phyloP scores from a whole-genome alignment of 345 rosid genomes.

The Raphanus raphanistrum region DNA sequence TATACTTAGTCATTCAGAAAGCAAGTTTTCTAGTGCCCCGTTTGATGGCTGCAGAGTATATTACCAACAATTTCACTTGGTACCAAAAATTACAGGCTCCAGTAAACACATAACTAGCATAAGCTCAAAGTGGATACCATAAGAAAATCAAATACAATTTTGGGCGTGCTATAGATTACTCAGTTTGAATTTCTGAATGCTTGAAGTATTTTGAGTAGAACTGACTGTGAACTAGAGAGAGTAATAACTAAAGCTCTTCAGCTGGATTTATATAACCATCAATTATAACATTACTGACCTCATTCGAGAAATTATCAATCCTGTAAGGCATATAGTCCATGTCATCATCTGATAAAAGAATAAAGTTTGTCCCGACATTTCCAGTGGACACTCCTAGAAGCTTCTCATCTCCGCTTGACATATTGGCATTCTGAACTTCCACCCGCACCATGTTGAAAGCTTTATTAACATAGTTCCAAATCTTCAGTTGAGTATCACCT shows the following conservation, averaged over 20 bases:
- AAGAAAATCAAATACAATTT: constrained; percentile 1
- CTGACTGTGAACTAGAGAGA: constrained; percentile 10
- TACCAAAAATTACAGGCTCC: constrained; percentile 22
- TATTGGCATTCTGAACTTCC: constrained; percentile 89
- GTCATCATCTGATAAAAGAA: constrained; percentile 88
- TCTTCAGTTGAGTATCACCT: constrained; percentile 92
- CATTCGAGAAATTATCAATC: constrained; percentile 94
- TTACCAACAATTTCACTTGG: constrained; percentile 11
- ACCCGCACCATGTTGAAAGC: constrained; percentile 77
- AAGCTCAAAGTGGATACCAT: neutral
- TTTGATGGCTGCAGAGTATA: neutral
- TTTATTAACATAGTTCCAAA: constrained; percentile 74
- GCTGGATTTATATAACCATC: constrained; percentile 12
- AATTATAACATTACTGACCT: constrained; percentile 55
- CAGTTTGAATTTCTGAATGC: constrained; percentile 8
- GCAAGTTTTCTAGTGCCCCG: neutral
- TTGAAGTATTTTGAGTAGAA: constrained; percentile 2
- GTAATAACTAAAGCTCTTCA: neutral
- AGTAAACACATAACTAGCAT: constrained; percentile 15
- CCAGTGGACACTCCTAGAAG: constrained; percentile 71
- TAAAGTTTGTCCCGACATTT: constrained; percentile 80
- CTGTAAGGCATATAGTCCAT: constrained; percentile 94
- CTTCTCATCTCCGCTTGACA: constrained; percentile 71
- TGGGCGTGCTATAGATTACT: constrained; percentile 1
- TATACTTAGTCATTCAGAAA: neutral